Conservation (phyloP, 495 filamentous ascomycete species). For the Aspergillus coremiiformis region DNA sequence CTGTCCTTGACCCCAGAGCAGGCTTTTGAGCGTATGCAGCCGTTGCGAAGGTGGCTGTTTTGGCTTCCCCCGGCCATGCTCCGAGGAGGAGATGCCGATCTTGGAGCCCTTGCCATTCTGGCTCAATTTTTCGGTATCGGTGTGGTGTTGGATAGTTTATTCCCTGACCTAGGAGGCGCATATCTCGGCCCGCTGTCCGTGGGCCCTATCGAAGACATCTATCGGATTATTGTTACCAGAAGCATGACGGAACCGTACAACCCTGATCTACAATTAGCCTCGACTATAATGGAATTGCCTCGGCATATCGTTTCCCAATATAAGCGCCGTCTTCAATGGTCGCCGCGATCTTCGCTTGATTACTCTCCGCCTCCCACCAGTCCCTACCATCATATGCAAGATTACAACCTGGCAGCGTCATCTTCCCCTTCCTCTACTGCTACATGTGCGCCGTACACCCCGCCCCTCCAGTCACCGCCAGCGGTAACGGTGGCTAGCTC, state of each 20-base stretch:
- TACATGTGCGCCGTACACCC: slow-evolving; percentile 35
- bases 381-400: slow-evolving; percentile 30
- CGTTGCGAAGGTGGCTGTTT: slow-evolving; percentile 86
- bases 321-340: slow-evolving; percentile 31
- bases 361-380: slow-evolving; percentile 34
- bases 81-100: slow-evolving; percentile 35
- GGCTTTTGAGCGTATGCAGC: slow-evolving; percentile 80
- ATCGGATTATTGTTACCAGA: slow-evolving; percentile 42
- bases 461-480: slow-evolving; percentile 37
- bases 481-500: slow-evolving; percentile 33
- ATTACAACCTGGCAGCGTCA: slow-evolving; percentile 29
- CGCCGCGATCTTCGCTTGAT: slow-evolving; percentile 33
- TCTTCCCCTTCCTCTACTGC: slow-evolving; percentile 35
- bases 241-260: slow-evolving; percentile 31
- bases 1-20: slow-evolving; percentile 67
- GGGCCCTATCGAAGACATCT: slow-evolving; percentile 70
- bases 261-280: slow-evolving; percentile 27
- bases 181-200: slow-evolving; percentile 75
- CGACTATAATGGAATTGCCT: slow-evolving; percentile 35
- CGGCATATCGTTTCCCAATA: slow-evolving; percentile 31
- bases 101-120: slow-evolving; percentile 50
- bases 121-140: slow-evolving; percentile 88
- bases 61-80: slow-evolving; percentile 83
- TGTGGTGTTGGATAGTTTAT: slow-evolving; percentile 78
- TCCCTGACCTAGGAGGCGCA: slow-evolving; percentile 81